phyloP scores from a whole-genome alignment of 192 early-diverging fungal species.

The Neocallimastix lanati region DNA sequence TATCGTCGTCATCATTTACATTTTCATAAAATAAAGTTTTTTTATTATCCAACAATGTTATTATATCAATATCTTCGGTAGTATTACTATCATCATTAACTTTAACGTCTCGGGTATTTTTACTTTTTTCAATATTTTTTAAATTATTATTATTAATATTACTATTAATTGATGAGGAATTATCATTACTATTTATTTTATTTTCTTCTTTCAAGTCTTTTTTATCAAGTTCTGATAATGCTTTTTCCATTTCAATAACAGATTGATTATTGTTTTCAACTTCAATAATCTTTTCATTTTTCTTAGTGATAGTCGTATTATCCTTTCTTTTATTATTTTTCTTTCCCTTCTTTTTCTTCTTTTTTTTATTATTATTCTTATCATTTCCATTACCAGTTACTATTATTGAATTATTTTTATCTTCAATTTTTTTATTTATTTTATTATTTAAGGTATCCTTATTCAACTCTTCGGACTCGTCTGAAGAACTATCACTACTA shows the following conservation, averaged over 20 bases:
- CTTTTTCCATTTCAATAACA: neutral
- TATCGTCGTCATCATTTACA: too few relatives aligned
- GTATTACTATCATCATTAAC: neutral
- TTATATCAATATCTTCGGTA: neutral
- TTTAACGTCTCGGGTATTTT: neutral
- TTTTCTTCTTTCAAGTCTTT: neutral
- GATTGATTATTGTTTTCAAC: neutral
- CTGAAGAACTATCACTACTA: neutral
- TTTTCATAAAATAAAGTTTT: too few relatives aligned
- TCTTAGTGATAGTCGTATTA: neutral
- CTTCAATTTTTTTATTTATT: neutral
- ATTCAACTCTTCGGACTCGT: neutral
- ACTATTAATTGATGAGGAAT: neutral
- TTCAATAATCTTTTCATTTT: neutral
- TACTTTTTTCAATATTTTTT: too few relatives aligned
- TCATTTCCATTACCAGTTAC: neutral
- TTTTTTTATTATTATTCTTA: neutral
- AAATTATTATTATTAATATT: too few relatives aligned
- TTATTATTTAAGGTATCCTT: too few relatives aligned
- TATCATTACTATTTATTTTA: neutral
- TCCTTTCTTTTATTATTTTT: neutral
- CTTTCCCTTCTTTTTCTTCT: neutral
- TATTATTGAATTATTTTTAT: neutral
- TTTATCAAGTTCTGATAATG: neutral
- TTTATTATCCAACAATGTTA: neutral